These are phyloP conservation scores for Corymbia citriodora DNA, from an alignment of 441 rosid species.

Conservation along the genomic window DNA sequence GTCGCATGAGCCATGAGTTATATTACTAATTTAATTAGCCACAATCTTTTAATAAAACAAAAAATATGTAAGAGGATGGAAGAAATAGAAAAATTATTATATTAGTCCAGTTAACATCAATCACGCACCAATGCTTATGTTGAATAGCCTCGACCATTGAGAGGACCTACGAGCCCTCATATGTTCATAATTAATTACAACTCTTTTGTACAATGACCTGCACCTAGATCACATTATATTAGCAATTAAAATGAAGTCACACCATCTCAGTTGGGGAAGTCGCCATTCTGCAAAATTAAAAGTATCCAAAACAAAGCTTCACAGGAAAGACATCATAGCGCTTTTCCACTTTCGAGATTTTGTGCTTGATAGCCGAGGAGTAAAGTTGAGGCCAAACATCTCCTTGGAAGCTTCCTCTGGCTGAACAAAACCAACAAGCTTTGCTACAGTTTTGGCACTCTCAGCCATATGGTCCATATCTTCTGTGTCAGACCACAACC, in stretches of 20 bases:
- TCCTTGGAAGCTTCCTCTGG: slow-evolving; percentile 60
- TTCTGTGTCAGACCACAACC: slow-evolving; percentile 54
- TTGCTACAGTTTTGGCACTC: slow-evolving; percentile 71
- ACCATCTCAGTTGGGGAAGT: neutral
- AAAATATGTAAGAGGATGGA: neutral
- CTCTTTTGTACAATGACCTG: neutral
- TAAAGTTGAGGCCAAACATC: slow-evolving; percentile 72
- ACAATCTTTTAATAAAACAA: neutral
- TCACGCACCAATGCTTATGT: neutral
- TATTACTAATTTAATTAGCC: neutral
- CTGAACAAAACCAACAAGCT: slow-evolving; percentile 61
- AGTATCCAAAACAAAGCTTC: slow-evolving; percentile 1
- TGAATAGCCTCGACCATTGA: neutral
- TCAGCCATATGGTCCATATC: slow-evolving; percentile 64
- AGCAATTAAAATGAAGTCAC: neutral
- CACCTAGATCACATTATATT: neutral
- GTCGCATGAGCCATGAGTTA: neutral
- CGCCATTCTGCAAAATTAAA: neutral
- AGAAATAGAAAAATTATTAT: too few relatives aligned
- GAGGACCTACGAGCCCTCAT: neutral
- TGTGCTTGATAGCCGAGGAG: slow-evolving; percentile 33
- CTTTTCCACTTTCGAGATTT: slow-evolving; percentile 44
- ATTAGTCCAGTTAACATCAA: neutral
- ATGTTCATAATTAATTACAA: neutral
- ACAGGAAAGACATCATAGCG: slow-evolving; percentile 36